A percentile compares a stretch with the other conserved stretches of the same genome.
phyloP scores from a whole-genome alignment of 257 asterid genomes.

The Thymus mandschuricus region DNA sequence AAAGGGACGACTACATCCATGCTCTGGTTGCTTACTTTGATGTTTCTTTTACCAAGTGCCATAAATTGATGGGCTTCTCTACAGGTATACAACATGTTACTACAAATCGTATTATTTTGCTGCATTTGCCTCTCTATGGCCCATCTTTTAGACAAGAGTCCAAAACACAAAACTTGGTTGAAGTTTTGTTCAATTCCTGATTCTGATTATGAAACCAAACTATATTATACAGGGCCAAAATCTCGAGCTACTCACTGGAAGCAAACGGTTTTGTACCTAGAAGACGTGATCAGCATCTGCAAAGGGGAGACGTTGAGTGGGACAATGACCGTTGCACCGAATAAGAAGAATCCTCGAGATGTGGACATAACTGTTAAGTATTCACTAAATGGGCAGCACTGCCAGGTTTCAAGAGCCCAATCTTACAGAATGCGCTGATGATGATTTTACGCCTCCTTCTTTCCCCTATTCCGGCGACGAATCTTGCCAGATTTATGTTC shows the following conservation, averaged over 20 bases:
- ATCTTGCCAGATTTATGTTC: background rate
- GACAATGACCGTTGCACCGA: conserved; percentile 73
- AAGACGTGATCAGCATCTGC: conserved; percentile 81
- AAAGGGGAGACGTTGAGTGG: conserved; percentile 82
- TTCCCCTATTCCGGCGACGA: background rate
- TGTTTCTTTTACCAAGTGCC: conserved; percentile 89
- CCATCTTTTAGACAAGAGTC: no score
- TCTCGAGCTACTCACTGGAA: conserved; percentile 97
- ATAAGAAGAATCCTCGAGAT: conserved; percentile 95
- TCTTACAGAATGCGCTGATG: conserved; percentile 66
- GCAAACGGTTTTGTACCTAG: conserved; percentile 92
- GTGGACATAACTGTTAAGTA: conserved; percentile 83
- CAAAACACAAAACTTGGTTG: background rate
- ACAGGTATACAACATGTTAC: conserved; percentile 57
- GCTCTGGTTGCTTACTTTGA: conserved; percentile 96
- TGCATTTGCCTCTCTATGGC: no score
- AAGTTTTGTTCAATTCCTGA: background rate
- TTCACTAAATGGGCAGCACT: conserved; percentile 66
- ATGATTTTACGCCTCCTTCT: conserved; percentile 11
- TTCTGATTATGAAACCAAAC: background rate
- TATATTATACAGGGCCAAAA: conserved; percentile 64
- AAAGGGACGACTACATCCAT: conserved; percentile 90
- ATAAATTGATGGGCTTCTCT: conserved; percentile 86
- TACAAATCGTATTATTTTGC: background rate
- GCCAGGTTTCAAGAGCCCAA: conserved; percentile 70